These are phyloP conservation scores for Cymbidium sinense DNA, from an alignment of 106 monocot species.

Conservation along the genomic window DNA sequence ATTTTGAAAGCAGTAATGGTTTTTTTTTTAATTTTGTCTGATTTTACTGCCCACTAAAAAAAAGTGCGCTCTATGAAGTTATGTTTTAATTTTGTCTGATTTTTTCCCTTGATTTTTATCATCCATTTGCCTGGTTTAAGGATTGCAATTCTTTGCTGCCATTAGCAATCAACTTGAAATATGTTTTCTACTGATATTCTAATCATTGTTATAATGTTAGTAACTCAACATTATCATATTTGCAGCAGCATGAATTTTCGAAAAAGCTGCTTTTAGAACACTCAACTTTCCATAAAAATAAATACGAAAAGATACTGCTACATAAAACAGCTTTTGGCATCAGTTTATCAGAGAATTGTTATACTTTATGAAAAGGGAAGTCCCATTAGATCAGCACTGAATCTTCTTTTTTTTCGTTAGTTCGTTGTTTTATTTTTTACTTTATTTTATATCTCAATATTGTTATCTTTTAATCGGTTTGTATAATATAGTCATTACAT, in stretches of 20 bases:
- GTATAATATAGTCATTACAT: not conserved
- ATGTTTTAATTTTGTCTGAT: too few species aligned
- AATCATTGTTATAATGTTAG: not conserved
- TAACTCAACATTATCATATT: not conserved
- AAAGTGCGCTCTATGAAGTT: too few species aligned
- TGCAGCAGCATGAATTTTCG: too few species aligned
- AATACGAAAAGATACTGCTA: too few species aligned
- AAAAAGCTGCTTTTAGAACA: constrained; percentile 1
- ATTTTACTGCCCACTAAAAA: too few species aligned
- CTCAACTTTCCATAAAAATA: too few species aligned
- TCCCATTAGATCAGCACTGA: not conserved
- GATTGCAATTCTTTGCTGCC: not conserved
- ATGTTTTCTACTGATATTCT: not conserved
- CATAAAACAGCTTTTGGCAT: not conserved
- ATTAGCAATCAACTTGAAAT: not conserved
- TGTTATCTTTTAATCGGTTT: not conserved
- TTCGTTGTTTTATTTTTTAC: not conserved
- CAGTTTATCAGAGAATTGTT: not conserved
- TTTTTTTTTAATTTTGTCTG: too few species aligned
- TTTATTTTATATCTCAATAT: too few species aligned
- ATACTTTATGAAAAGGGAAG: not conserved
- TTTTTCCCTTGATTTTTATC: too few species aligned
- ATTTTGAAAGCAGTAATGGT: too few species aligned
- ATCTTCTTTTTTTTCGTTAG: not conserved
- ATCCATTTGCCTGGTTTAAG: too few species aligned